Evolutionary conservation across 495 filamentous ascomycete genomes (phyloP).

Genomic region (Aspergillus sclerotioniger): DNA sequence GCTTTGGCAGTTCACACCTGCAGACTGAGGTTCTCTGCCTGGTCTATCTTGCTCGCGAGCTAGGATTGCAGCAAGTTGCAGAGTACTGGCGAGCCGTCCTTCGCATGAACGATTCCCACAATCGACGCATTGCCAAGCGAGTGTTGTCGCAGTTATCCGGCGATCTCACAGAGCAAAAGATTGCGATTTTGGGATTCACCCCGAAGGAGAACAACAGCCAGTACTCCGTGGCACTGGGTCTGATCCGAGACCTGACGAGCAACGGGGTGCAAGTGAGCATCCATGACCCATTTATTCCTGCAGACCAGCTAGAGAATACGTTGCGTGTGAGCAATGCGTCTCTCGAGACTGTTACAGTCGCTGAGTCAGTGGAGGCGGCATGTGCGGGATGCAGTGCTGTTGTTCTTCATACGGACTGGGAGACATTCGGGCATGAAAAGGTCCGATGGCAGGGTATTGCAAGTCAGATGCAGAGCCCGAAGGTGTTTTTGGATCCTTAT

Average conservation of each 20-base stretch:
- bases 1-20: conserved; percentile 68
- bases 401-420: conserved; percentile 12
- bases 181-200: conserved; percentile 66
- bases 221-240: conserved; percentile 61
- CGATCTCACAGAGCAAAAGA: conserved; percentile 62
- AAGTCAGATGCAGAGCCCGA: conserved; percentile 9
- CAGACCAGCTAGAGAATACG: background rate
- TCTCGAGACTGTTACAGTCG: conserved; percentile 3
- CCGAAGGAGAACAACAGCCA: conserved; percentile 75
- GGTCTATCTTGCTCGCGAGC: conserved; percentile 63
- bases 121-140: conserved; percentile 56
- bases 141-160: conserved; percentile 62
- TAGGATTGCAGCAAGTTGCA: conserved; percentile 66
- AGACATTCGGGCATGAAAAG: conserved; percentile 14
- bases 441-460: conserved; percentile 15
- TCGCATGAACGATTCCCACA: conserved; percentile 65
- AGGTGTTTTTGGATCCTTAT: conserved; percentile 9
- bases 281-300: conserved; percentile 56
- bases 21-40: conserved; percentile 73
- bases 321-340: background rate
- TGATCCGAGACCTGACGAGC: conserved; percentile 59
- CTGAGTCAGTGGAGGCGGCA: conserved; percentile 13
- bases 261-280: conserved; percentile 59
- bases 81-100: conserved; percentile 67
- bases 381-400: conserved; percentile 17